Percentiles rank a stretch among this genome's conserved stretches.
phyloP scores from a whole-genome alignment of 176 grass and related monocot species.

The Alloteropsis semialata region DNA sequence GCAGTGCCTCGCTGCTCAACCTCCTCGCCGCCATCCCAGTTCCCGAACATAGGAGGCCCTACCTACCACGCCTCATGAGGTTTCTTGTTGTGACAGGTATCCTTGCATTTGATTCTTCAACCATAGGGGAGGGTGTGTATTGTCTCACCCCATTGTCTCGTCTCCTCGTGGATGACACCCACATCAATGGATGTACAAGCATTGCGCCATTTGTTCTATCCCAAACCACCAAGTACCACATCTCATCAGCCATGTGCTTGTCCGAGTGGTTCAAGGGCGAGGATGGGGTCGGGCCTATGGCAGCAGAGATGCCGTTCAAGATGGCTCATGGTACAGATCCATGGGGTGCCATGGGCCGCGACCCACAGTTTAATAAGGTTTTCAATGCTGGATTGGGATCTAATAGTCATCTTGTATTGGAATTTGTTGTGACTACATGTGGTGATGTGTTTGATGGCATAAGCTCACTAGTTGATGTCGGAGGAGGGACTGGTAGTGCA shows the following conservation, averaged over 20 bases:
- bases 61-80: slow-evolving; percentile 38
- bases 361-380: not conserved
- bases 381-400: slow-evolving; percentile 38
- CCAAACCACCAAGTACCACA: not conserved
- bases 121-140: not conserved
- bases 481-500: slow-evolving; percentile 30
- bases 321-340: not conserved
- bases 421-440: not conserved
- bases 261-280: slow-evolving; percentile 37
- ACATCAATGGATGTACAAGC: not conserved
- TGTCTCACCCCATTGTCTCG: slow-evolving; percentile 18
- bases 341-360: not conserved
- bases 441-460: slow-evolving; percentile 30
- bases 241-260: not conserved
- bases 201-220: slow-evolving; percentile 7
- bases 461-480: slow-evolving; percentile 45
- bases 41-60: not conserved
- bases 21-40: slow-evolving; percentile 21
- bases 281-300: not conserved
- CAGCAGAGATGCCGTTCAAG: slow-evolving; percentile 5
- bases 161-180: slow-evolving; percentile 9
- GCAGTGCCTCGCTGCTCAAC: slow-evolving; percentile 10
- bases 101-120: not conserved
- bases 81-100: not conserved
- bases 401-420: not conserved